Evolutionary conservation across 129 eudicot species (phyloP), one percentile per base, ranked within the genome.

Genomic region (Artemisia tridentata): DNA sequence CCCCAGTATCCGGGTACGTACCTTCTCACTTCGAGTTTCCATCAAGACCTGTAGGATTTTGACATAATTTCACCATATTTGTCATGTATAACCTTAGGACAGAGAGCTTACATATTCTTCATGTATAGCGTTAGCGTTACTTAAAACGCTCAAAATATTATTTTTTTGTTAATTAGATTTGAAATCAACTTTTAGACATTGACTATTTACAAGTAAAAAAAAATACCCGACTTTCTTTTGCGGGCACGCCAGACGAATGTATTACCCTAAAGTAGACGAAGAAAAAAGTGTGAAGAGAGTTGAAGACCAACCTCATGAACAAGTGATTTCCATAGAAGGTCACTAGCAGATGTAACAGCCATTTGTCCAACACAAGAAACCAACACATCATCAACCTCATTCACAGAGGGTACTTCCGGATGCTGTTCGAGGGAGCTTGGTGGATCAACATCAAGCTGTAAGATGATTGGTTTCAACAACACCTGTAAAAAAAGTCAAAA

Each of bases 281-380:
- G 21, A 1, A 43, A 58, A 23, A 34, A 5, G 9, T 5, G 41
- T 19, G 45, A 10, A 66, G 29, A 55, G 11, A 56, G 63, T 12
- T 60, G 19, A 13, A 72, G 20, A 49, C 70, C 76, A 29, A 90
- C 95, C 95, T 90, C 97, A 29, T 93, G 86, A 78, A 89, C 90
- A 20, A 93, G 82, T 16, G 90, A 86, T 74, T 89, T 89, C 96
- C 97, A 93, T 13, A 85, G 80, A 48, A 87, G 95, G 76, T 93
- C 98, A 63, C 86, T 87, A 17, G 84, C 97, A 56, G 97, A 91
- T 43, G 96, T 77, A 58, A 93, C 96, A 52, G 98, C 98, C 97
- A 93, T 89, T 82, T 85, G 96, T 61, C 98, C 98, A 79, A 87
- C 67, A 75, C 97, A 93, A 41, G 67, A 79, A 58, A 89, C 91